Evolutionary conservation across 2,329 filamentous ascomycete genomes (phyloP), one percentile per base, ranked within the genome.

Genomic region (Colletotrichum liaoningense): DNA sequence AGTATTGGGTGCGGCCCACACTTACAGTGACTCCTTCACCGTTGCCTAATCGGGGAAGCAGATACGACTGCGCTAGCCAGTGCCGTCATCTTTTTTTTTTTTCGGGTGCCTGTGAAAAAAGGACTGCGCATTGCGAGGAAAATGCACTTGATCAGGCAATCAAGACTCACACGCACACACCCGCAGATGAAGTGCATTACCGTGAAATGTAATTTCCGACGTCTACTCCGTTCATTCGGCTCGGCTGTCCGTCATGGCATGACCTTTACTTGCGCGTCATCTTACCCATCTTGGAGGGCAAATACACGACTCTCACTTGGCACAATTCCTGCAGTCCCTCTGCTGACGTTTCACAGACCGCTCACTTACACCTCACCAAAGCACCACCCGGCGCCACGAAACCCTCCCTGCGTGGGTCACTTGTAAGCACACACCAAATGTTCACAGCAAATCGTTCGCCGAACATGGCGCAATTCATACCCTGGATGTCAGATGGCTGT

Each of bases 11-110:
- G 30, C 16, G 42, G 14, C 24, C 42, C 24, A 19, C 16, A 46
- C 24, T 8, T 7, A 42, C 14, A 46, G 30, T 46, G 63, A 46
- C 19, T 22, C 16, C 63, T 46, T 24, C 33, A 24, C 28, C 19
- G 57, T 68, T 72, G 22, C 63, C 69, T 68, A 22, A 56, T 62
- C 57, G 14, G 69, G 69, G 14, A 72, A 68, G n/a, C 57, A 62
- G 62, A 49, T 68, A 67, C 69, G 68, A 60, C 63, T 14, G 42
- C 24, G 24, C 59, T 46, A 62, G 14, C 6, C 26, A 62, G 24
- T 11, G 16, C 35, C 2, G 8, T 26, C 38, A 46, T 19, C 4
- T 28, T 28, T 42, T 42, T 19, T 28, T 28, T 42, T 42, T 42
- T 42, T 42, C 11, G 16, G 38, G 38, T 42, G 16, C 38, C 38